phyloP scores from a whole-genome alignment of 2,329 filamentous ascomycete genomes.

The Aulographum hederae region DNA sequence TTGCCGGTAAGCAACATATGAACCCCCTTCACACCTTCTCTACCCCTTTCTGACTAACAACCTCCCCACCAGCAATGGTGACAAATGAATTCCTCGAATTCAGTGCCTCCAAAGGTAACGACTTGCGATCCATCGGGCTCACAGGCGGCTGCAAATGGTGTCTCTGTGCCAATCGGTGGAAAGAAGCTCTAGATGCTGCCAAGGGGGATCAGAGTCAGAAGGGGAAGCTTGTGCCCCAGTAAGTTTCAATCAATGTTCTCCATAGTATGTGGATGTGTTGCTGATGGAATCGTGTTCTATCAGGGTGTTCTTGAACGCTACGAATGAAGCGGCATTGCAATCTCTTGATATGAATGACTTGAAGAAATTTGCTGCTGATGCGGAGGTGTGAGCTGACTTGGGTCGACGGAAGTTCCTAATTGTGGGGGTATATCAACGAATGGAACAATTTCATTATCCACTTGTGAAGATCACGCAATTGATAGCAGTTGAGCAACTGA shows the following conservation, averaged over 20 bases:
- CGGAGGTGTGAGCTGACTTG: too few relatives aligned
- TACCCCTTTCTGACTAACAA: constrained; percentile 1
- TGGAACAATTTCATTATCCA: too few relatives aligned
- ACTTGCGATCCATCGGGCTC: constrained; percentile 3
- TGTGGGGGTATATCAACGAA: too few relatives aligned
- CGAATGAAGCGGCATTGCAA: constrained; percentile 31
- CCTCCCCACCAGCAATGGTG: constrained; percentile 14
- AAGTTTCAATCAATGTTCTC: too few relatives aligned
- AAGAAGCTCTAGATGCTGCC: constrained; percentile 4
- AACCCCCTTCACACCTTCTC: neutral
- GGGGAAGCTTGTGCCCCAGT: constrained; percentile 22
- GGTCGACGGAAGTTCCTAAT: too few relatives aligned
- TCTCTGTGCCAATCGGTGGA: constrained; percentile 5
- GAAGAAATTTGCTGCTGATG: constrained; percentile 29
- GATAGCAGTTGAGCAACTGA: too few relatives aligned
- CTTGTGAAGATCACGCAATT: too few relatives aligned
- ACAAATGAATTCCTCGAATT: constrained; percentile 5
- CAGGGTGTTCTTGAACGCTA: constrained; percentile 30
- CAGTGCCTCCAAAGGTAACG: constrained; percentile 4
- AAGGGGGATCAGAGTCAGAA: constrained; percentile 1
- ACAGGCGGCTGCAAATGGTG: constrained; percentile 6
- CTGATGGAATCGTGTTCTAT: constrained; percentile 15
- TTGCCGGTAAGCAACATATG: constrained; percentile 32
- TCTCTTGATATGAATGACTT: constrained; percentile 30
- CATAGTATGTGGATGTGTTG: constrained; percentile 3